Base-by-base conservation (phyloP, 2,329 filamentous ascomycete genomes). In the Diaporthe sp. region DNA sequence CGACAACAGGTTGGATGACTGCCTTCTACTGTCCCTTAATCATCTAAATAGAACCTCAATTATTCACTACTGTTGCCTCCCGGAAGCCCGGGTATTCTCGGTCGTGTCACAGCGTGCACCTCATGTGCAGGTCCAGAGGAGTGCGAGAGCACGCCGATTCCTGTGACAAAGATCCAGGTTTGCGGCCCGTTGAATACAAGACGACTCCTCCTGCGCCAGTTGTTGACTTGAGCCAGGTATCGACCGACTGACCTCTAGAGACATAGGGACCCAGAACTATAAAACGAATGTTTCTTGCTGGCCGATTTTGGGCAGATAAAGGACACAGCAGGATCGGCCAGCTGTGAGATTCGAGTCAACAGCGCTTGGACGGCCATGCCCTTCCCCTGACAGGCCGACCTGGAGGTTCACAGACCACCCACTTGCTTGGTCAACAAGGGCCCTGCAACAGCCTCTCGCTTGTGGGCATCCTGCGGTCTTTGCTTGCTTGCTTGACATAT, bases 281-380 rank as follows among this genome's bases (percentile, higher is more conserved):
- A 8, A 39, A 22, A 27, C 51, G 37, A 30, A 30, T 4, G 27
- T 55, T 7, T 35, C 13, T 15, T 35, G 51, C 30, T 35, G 27
- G 50, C 37, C 37, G 27, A 58, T 58, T 44, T 58, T 7, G 22
- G 42, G 55, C 32, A 32, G 56, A 53, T 30, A 17, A 27, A 42
- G 17, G n/a, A 30, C 56, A 42, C 32, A 17, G 10, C n/a, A 17
- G n/a, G n/a, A 53, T 39, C 47, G 35, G 32, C 9, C 53, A 32
- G 19, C 55, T 42, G 42, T 10, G n/a, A 50, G 37, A 42, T 37
- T 58, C 68, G 51, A 70, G 53, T 32, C 70, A 71, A 53, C 56
- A 53, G 56, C 30, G 37, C 56, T 63, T 42, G 32, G 37, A 37
- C 44, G 39, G 37, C 56, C 39, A 44, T 44, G 56, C 35, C 56